These are phyloP conservation scores for Fusarium poae DNA, from an alignment of 2,329 filamentous ascomycete species.

Conservation along the genomic window DNA sequence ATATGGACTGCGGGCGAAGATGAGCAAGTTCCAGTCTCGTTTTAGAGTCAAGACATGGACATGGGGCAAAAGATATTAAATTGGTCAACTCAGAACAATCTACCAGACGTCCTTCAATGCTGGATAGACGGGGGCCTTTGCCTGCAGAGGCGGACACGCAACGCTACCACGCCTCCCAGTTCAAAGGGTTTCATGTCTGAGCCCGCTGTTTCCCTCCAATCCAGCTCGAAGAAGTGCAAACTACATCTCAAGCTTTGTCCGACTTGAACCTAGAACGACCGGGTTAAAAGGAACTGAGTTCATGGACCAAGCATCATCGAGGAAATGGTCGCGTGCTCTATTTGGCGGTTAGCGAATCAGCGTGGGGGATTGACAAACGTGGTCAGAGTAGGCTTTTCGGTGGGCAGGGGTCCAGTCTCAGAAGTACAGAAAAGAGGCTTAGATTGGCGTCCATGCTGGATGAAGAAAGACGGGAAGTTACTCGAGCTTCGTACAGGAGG, in stretches of 20 bases:
- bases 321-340: constrained; percentile 60
- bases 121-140: constrained; percentile 24
- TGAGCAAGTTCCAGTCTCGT: constrained; percentile 30
- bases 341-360: constrained; percentile 53
- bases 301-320: constrained; percentile 60
- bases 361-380: constrained; percentile 52
- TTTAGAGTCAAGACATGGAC: constrained; percentile 9
- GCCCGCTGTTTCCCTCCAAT: constrained; percentile 47
- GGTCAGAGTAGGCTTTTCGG: constrained; percentile 48
- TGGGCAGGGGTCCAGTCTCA: constrained; percentile 43
- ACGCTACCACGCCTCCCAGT: constrained; percentile 25
- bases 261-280: constrained; percentile 38
- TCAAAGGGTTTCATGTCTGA: constrained; percentile 43
- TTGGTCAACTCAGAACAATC: constrained; percentile 19
- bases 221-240: constrained; percentile 34
- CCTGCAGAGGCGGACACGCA: constrained; percentile 36
- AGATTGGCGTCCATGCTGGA: constrained; percentile 38
- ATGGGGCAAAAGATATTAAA: constrained; percentile 38
- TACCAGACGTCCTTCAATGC: constrained; percentile 12
- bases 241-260: constrained; percentile 22
- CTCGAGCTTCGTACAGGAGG: constrained; percentile 16
- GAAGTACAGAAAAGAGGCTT: constrained; percentile 43
- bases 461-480: constrained; percentile 25
- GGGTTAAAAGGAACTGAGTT: constrained; percentile 42
- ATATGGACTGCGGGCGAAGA: constrained; percentile 10